Evolutionary conservation across 176 grass and related monocot genomes (phyloP).

Genomic region (sorghum (Sorghum bicolor)): Sorghum_bicolor_NCBIv3 NC_012874.2:70846501-70847000

Average conservation of each 20-base stretch:
- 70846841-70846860: conserved; percentile 58
- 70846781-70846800: conserved; percentile 26
- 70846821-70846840: conserved; percentile 41
- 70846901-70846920: background rate
- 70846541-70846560: background rate
- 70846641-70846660: background rate
- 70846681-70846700: conserved; percentile 3
- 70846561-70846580: background rate
- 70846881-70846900: background rate
- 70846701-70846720: conserved; percentile 21
- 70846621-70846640: background rate
- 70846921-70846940: background rate
- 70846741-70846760: conserved; percentile 36
- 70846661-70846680: background rate
- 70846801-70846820: conserved; percentile 48
- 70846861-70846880: background rate
- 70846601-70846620: background rate
- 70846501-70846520: background rate
- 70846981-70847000: conserved; percentile 59
- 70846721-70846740: conserved; percentile 57
- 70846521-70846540: background rate
- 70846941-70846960: conserved; percentile 68
- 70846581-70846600: background rate
- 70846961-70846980: conserved; percentile 66
- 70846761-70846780: conserved; percentile 38